These are phyloP conservation scores for Peziza echinospora DNA, from an alignment of 495 filamentous ascomycete species.

Conservation along the genomic window DNA sequence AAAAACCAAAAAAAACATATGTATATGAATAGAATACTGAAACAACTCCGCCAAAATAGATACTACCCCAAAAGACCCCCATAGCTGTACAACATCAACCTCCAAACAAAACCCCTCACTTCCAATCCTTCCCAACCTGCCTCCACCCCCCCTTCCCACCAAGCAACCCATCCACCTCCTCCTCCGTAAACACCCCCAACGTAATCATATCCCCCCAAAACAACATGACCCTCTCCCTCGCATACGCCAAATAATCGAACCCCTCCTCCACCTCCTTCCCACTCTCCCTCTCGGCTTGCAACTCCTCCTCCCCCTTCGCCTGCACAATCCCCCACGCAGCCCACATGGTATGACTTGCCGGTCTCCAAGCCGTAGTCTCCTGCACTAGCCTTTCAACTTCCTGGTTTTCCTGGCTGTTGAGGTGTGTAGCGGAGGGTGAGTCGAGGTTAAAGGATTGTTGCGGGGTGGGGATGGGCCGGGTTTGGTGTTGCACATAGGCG, in stretches of 20 bases:
- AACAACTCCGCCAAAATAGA: too few species aligned
- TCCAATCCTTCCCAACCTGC: too few species aligned
- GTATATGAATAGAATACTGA: too few species aligned
- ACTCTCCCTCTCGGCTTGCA: slow-evolving; percentile 1
- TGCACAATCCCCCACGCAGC: slow-evolving; percentile 91
- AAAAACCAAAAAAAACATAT: too few species aligned
- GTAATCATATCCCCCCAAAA: slow-evolving; percentile 76
- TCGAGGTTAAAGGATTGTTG: neutral
- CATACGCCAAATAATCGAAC: slow-evolving; percentile 84
- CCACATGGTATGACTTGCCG: slow-evolving; percentile 77
- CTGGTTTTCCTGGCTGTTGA: slow-evolving; percentile 37
- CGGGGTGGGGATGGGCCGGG: slow-evolving; percentile 17
- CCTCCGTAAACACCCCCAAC: slow-evolving; percentile 42
- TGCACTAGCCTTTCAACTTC: slow-evolving; percentile 46
- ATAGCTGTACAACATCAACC: too few species aligned
- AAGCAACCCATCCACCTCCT: slow-evolving; percentile 40
- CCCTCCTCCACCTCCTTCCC: slow-evolving; percentile 26
- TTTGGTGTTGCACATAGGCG: slow-evolving; percentile 62
- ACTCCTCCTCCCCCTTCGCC: slow-evolving; percentile 39
- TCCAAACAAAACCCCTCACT: too few species aligned
- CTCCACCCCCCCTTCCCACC: neutral
- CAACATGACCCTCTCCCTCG: slow-evolving; percentile 73
- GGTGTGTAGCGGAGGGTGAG: slow-evolving; percentile 2
- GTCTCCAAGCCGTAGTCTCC: slow-evolving; percentile 66
- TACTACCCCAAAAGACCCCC: too few species aligned